phyloP scores from a whole-genome alignment of 1,139 yeast genomes.

The Protomyces inouyei region DNA sequence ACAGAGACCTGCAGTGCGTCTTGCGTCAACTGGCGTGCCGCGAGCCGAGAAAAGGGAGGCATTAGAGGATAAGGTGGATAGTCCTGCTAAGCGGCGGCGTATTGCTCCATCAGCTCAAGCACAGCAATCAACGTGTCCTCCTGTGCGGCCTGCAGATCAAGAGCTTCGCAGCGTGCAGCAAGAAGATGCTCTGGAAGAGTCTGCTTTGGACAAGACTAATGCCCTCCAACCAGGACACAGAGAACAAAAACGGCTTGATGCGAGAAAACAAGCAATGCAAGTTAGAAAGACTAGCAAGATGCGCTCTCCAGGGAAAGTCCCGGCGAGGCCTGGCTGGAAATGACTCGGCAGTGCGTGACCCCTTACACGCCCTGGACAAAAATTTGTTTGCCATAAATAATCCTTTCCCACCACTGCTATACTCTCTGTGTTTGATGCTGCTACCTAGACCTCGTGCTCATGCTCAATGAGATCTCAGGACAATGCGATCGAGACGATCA shows the following conservation, averaged over 20 bases:
- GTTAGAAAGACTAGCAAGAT: neutral
- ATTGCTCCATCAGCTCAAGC: neutral
- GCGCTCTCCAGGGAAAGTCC: neutral
- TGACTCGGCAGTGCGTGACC: neutral
- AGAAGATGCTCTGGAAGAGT: too few relatives aligned
- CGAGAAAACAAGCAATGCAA: neutral
- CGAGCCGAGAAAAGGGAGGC: neutral
- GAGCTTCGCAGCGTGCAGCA: too few relatives aligned
- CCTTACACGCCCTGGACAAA: too few relatives aligned
- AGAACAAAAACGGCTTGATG: neutral
- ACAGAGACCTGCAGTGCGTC: neutral
- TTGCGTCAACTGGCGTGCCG: neutral
- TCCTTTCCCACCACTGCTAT: too few relatives aligned
- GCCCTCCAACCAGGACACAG: neutral
- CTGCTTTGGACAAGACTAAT: neutral
- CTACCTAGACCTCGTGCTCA: neutral
- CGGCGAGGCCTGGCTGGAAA: neutral
- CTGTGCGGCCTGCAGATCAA: too few relatives aligned
- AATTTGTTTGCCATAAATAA: too few relatives aligned
- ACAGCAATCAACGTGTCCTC: too few relatives aligned
- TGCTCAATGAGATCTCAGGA: constrained; percentile 8
- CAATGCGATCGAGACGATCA: constrained; percentile 16
- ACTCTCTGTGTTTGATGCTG: neutral
- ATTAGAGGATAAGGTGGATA: neutral
- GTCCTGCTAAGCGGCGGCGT: neutral